A percentile compares a stretch with the other conserved stretches of the same genome.
Evolutionary conservation across 331 rosid genomes (phyloP).

Genomic region (Rhamnella rubrinervis): DNA sequence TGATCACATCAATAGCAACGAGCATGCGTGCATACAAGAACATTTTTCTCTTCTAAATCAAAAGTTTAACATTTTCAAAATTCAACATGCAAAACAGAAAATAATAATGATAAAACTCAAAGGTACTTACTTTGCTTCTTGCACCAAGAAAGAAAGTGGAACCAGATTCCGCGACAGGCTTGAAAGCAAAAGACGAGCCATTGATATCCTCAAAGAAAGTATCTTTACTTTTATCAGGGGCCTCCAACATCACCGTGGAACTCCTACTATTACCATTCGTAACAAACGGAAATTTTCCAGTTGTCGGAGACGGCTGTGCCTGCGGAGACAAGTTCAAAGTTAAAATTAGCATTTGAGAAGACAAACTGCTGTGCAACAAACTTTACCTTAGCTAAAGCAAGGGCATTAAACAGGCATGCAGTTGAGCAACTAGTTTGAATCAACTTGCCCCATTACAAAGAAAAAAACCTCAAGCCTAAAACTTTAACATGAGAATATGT

Average conservation of each 20-base stretch:
- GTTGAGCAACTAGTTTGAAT: neutral
- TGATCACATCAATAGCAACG: conserved; percentile 5
- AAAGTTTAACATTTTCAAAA: neutral
- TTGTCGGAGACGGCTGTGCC: conserved; percentile 97
- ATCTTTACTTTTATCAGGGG: conserved; percentile 40
- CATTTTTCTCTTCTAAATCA: neutral
- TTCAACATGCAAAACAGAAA: neutral
- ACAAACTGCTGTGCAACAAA: neutral
- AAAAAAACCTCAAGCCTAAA: conserved; percentile 1
- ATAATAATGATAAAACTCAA: neutral
- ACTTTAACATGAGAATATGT: neutral
- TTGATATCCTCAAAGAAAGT: conserved; percentile 42
- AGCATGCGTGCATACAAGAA: conserved; percentile 5
- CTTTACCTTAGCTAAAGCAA: neutral
- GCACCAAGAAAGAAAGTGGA: conserved; percentile 55
- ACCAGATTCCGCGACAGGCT: conserved; percentile 52
- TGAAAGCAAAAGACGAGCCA: conserved; percentile 70
- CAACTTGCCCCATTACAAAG: neutral
- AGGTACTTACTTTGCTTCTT: conserved; percentile 61
- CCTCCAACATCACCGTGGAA: conserved; percentile 41
- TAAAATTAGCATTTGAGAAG: conserved; percentile 20
- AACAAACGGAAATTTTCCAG: conserved; percentile 70
- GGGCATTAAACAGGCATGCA: neutral
- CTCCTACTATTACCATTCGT: conserved; percentile 40
- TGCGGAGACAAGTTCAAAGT: conserved; percentile 47